Percentiles rank a stretch among this genome's conserved stretches.
phyloP scores from a whole-genome alignment of 2,329 filamentous ascomycete genomes.

The Balansia obtecta region DNA sequence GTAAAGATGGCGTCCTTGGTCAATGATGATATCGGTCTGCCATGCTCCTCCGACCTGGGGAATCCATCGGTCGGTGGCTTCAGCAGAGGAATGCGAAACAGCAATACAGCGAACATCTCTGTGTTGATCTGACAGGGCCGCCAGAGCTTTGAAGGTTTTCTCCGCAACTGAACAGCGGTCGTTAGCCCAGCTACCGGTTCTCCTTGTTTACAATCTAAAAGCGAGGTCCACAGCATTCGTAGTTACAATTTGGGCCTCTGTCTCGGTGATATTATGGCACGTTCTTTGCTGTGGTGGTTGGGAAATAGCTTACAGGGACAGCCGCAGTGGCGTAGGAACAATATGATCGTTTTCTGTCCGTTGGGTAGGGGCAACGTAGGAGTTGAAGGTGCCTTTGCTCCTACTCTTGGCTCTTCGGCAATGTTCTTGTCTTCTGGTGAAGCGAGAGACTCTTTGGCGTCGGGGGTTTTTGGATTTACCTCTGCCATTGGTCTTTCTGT shows the following conservation, averaged over 20 bases:
- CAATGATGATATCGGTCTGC: slow-evolving; percentile 46
- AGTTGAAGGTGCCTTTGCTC: slow-evolving; percentile 42
- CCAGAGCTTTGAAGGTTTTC: slow-evolving; percentile 47
- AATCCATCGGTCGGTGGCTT: slow-evolving; percentile 45
- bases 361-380: slow-evolving; percentile 38
- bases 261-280: background rate
- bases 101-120: slow-evolving; percentile 44
- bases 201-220: background rate
- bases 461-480: background rate
- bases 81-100: slow-evolving; percentile 44
- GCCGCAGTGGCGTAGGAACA: slow-evolving; percentile 62
- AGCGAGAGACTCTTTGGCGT: slow-evolving; percentile 24
- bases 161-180: slow-evolving; percentile 43
- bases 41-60: slow-evolving; percentile 42
- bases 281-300: background rate
- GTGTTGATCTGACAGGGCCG: slow-evolving; percentile 37
- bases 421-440: slow-evolving; percentile 29
- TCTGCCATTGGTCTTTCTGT: slow-evolving; percentile 1
- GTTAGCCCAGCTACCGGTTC: slow-evolving; percentile 1
- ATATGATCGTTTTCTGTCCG: slow-evolving; percentile 45
- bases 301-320: slow-evolving; percentile 48
- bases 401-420: slow-evolving; percentile 36
- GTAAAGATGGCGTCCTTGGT: slow-evolving; percentile 47
- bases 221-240: background rate
- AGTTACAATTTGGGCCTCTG: background rate